Percentiles rank a stretch among this genome's conserved stretches.
These are phyloP conservation scores for Trametes gibbosa DNA, from an alignment of 768 basidiomycete genomes.

Conservation along the genomic window DNA sequence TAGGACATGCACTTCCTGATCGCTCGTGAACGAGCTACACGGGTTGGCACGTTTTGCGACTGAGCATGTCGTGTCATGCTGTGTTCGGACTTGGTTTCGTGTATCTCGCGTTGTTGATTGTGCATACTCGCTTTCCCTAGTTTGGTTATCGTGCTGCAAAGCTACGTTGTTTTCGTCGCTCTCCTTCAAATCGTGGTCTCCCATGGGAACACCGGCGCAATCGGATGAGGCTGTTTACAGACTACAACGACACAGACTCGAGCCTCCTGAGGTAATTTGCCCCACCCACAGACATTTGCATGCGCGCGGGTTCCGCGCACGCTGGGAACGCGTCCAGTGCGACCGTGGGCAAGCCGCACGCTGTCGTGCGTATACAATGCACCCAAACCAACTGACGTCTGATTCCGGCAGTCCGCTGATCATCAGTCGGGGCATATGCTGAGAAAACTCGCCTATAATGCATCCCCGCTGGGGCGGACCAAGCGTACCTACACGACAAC, in stretches of 20 bases:
- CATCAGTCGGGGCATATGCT: background rate
- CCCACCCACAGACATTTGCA: too few species aligned
- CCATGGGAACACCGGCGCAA: too few species aligned
- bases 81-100: background rate
- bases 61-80: background rate
- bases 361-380: background rate
- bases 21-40: too few species aligned
- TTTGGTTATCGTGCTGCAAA: background rate
- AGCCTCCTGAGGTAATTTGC: too few species aligned
- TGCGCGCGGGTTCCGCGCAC: too few species aligned
- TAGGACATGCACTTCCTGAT: too few species aligned
- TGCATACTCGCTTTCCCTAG: background rate
- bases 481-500: background rate
- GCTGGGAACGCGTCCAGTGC: background rate
- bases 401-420: background rate
- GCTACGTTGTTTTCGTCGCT: too few species aligned
- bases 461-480: background rate
- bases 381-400: background rate
- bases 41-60: too few species aligned
- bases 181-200: too few species aligned
- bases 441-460: background rate
- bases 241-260: too few species aligned
- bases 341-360: background rate
- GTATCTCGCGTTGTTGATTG: background rate
- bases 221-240: too few species aligned